Conservation (phyloP, 202 grass and related monocot species). For the Musa balbisiana region DNA sequence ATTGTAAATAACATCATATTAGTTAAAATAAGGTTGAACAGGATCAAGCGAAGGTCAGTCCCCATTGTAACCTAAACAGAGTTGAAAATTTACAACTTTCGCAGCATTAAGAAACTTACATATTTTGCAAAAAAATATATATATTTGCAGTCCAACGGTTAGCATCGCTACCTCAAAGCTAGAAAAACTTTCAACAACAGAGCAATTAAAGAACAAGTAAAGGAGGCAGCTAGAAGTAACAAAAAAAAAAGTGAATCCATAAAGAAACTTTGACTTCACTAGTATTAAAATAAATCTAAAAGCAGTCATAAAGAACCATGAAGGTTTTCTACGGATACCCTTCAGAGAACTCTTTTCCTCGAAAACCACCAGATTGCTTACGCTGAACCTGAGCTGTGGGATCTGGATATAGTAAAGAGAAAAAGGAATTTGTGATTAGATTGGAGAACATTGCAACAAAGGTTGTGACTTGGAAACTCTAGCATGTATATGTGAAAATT, state of each 20-base stretch:
- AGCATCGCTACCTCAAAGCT: not conserved
- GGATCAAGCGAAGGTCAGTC: no score
- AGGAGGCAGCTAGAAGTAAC: not conserved
- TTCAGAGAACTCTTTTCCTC: conserved; percentile 66
- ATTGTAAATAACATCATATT: not conserved
- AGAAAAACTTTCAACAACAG: not conserved
- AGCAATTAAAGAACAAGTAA: not conserved
- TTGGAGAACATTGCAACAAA: not conserved
- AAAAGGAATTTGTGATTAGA: not conserved
- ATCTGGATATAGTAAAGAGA: conserved; percentile 22
- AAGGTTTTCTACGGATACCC: conserved; percentile 36
- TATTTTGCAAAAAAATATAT: not conserved
- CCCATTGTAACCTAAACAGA: no score
- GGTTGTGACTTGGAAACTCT: no score
- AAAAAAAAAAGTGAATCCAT: not conserved
- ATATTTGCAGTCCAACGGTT: not conserved
- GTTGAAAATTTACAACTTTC: no score
- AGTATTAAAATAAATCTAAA: not conserved
- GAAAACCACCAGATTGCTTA: conserved; percentile 50
- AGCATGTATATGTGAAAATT: no score
- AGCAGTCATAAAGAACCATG: not conserved
- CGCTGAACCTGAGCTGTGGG: conserved; percentile 44
- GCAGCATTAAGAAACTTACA: not conserved
- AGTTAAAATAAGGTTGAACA: not conserved
- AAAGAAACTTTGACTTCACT: not conserved